phyloP scores from a whole-genome alignment of 805 yeast genomes.

The Wickerhamomyces bovis region DNA sequence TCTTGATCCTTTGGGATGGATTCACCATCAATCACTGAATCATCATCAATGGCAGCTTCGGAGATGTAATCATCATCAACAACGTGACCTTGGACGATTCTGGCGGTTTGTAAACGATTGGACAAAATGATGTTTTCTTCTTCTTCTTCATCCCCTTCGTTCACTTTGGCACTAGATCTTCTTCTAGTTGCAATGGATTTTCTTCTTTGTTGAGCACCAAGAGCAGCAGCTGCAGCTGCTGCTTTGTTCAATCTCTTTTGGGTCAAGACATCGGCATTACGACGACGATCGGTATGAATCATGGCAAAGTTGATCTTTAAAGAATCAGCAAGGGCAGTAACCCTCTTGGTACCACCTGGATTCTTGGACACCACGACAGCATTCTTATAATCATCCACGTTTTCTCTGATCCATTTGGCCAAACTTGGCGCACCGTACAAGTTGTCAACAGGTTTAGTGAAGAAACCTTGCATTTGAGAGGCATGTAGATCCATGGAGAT shows the following conservation, averaged over 20 bases:
- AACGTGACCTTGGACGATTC: constrained; percentile 95
- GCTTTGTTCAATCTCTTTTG: constrained; percentile 31
- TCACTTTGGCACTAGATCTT: constrained; percentile 33
- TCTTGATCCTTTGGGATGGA: constrained; percentile 22
- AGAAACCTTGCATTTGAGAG: constrained; percentile 98
- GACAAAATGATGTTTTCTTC: constrained; percentile 65
- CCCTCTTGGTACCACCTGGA: constrained; percentile 98
- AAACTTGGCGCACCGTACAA: constrained; percentile 93
- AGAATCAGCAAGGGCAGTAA: constrained; percentile 95
- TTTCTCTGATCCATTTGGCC: constrained; percentile 92
- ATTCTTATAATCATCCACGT: constrained; percentile 75
- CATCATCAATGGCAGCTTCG: constrained; percentile 24
- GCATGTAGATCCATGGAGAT: constrained; percentile 96
- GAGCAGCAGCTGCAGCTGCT: no score
- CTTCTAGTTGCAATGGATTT: constrained; percentile 40
- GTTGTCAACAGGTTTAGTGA: constrained; percentile 95
- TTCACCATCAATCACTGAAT: constrained; percentile 27
- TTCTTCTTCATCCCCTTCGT: constrained; percentile 46
- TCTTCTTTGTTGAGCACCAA: constrained; percentile 35
- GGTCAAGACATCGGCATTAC: constrained; percentile 60
- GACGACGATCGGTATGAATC: constrained; percentile 97
- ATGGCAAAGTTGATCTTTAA: constrained; percentile 94
- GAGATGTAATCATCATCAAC: constrained; percentile 73
- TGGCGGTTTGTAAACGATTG: constrained; percentile 86
- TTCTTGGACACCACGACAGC: constrained; percentile 98